Percentiles rank a stretch among this genome's conserved stretches.
Conservation (phyloP, 2,329 filamentous ascomycete species). For the Talaromyces sp. region DNA sequence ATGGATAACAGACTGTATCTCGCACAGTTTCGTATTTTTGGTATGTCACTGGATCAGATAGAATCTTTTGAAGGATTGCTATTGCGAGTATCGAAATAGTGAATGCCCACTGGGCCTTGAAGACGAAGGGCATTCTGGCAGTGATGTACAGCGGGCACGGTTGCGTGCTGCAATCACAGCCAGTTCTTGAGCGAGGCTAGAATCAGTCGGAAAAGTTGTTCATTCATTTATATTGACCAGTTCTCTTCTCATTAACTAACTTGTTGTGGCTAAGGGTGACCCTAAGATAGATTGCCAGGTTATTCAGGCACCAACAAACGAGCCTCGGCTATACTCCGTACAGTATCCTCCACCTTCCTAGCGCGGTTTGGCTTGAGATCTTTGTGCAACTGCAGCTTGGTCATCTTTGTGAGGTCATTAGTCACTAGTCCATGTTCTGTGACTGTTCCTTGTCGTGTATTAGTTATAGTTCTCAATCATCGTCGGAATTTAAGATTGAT, state of each 20-base stretch:
- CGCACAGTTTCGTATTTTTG: not conserved
- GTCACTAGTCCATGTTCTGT: not conserved
- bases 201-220: not conserved
- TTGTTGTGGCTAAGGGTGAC: not conserved
- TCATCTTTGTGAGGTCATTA: not conserved
- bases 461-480: not conserved
- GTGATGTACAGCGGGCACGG: not conserved
- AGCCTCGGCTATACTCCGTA: not conserved
- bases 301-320: not conserved
- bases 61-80: not conserved
- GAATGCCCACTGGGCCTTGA: not conserved
- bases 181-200: not conserved
- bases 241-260: not conserved
- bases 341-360: conserved; percentile 1
- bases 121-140: not conserved
- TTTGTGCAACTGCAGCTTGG: not conserved
- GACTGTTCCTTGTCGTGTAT: not conserved
- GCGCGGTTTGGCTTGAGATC: not conserved
- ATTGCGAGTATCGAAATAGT: not conserved
- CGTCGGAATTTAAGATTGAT: not conserved
- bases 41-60: not conserved
- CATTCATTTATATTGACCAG: no score
- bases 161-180: not conserved
- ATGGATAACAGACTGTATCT: not conserved
- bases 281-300: not conserved